These are phyloP conservation scores for Heliocybe sulcata DNA, from an alignment of 1,284 basidiomycete genomes.

Conservation along the genomic window DNA sequence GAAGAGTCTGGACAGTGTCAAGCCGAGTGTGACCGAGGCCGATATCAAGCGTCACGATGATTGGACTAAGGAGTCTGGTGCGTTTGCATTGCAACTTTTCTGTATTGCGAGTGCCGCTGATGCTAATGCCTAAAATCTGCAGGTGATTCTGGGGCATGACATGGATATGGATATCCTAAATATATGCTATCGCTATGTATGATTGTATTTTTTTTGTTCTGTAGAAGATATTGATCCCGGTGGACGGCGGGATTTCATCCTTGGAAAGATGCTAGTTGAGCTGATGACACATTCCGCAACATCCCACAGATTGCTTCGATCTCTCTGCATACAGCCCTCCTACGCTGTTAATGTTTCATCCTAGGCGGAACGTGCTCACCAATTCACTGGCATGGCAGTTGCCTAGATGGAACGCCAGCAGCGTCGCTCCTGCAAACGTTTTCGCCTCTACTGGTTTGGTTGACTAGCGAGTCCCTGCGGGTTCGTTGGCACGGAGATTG, in stretches of 20 bases:
- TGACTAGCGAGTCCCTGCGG: too few relatives aligned
- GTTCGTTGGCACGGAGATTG: too few relatives aligned
- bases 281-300: too few relatives aligned
- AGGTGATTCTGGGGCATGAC: background rate
- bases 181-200: background rate
- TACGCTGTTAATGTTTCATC: too few relatives aligned
- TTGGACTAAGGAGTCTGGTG: conserved; percentile 74
- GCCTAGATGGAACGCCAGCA: too few relatives aligned
- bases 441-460: too few relatives aligned
- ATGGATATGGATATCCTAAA: background rate
- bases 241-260: background rate
- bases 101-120: background rate
- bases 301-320: too few relatives aligned
- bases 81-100: background rate
- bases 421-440: too few relatives aligned
- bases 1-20: conserved; percentile 73
- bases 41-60: conserved; percentile 90
- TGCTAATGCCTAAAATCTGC: too few relatives aligned
- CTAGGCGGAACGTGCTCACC: too few relatives aligned
- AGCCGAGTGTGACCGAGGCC: conserved; percentile 85
- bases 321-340: too few relatives aligned
- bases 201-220: background rate
- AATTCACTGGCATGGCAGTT: too few relatives aligned
- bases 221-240: background rate
- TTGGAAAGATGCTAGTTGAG: background rate